Evolutionary conservation across 176 grass and related monocot genomes (phyloP).

Genomic region (Chloris gayana): DNA sequence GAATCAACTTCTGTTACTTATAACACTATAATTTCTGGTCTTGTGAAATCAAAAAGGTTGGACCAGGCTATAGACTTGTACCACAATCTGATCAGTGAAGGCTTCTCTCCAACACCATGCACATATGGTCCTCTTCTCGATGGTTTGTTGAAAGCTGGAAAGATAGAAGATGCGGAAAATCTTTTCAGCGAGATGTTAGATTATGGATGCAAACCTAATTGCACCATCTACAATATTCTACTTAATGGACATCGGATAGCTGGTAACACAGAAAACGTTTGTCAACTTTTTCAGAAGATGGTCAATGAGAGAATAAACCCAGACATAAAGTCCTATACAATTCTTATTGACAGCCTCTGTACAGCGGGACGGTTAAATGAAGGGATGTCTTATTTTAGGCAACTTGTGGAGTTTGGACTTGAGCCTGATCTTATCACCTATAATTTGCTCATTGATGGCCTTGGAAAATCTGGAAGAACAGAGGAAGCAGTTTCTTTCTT

Average conservation of each 20-base stretch:
- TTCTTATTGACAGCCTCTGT: conserved; percentile 69
- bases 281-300: conserved; percentile 70
- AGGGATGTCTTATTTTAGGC: conserved; percentile 71
- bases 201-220: conserved; percentile 76
- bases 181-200: conserved; percentile 80
- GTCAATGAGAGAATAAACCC: conserved; percentile 75
- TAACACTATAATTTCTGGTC: conserved; percentile 91
- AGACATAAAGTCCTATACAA: conserved; percentile 89
- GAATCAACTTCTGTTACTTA: conserved; percentile 77
- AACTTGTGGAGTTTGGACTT: conserved; percentile 56
- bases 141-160: conserved; percentile 77
- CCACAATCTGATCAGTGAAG: conserved; percentile 60
- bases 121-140: conserved; percentile 94
- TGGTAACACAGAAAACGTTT: conserved; percentile 64
- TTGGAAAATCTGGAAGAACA: conserved; percentile 71
- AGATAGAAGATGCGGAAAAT: conserved; percentile 68
- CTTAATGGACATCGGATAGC: conserved; percentile 76
- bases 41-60: conserved; percentile 71
- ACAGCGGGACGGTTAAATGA: conserved; percentile 62
- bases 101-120: conserved; percentile 74
- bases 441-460: conserved; percentile 87
- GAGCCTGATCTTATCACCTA: conserved; percentile 82
- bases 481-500: conserved; percentile 69
- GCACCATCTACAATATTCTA: conserved; percentile 90
- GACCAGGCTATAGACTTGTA: conserved; percentile 82